Evolutionary conservation across 2,329 filamentous ascomycete species (phyloP), one percentile per base, ranked within the genome.

Genomic region (Zymoseptoria brevis): DNA sequence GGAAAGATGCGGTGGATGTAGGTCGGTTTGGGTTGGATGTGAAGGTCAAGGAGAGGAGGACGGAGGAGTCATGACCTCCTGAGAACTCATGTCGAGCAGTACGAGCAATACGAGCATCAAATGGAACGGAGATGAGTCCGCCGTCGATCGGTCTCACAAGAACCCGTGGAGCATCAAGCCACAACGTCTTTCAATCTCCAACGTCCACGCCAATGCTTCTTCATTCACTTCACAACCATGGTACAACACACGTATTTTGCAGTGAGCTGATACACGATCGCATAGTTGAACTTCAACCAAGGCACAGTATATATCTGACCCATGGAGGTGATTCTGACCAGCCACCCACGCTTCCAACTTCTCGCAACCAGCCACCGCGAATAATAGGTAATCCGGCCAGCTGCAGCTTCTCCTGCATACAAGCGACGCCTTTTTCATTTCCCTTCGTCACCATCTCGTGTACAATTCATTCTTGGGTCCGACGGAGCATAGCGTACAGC

Each of bases 1-100:
- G 62, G 1, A 57, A 61, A 11, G 65, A 71, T 55, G 65, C 69
- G 60, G 62, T 71, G 16, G 53, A 67, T 55, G 62, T 61, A 19
- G 69, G 69, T 4, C 57, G 63, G 22, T 60, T 68, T 35, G 63
- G 65, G 13, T 19, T 63, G 55, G 62, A 66, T 19, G 52, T 58
- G 24, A 29, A 57, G 26, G 16, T 57, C 8, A 19, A 45, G 50
- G 56, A 21, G 19, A 35, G 50, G 45, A 26, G 22, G 21, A 56
- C 21, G 48, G 22, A 53, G n/a, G n/a, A n/a, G n/a, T n/a, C n/a
- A n/a, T n/a, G n/a, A n/a, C n/a, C n/a, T n/a, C n/a, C n/a, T n/a
- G n/a, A n/a, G n/a, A n/a, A n/a, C n/a, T n/a, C 35, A 13, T 45
- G 35, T 45, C 35, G 35, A 45, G 35, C 13, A 7, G 16, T 45